Base-by-base conservation (phyloP, 2,329 filamentous ascomycete genomes). In the Venturia aucupariae region DNA sequence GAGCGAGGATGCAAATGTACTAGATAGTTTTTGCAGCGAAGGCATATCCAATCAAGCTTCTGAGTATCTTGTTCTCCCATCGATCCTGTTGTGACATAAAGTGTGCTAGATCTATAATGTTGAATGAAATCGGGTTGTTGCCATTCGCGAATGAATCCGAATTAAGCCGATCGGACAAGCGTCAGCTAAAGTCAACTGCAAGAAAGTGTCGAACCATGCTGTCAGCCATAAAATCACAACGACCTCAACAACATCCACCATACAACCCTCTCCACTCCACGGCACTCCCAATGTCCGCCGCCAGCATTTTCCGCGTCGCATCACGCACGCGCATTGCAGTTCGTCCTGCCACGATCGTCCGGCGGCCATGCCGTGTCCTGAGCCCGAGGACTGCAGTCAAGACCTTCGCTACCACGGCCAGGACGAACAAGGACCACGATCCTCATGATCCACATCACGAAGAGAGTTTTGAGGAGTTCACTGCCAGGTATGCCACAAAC, bases 381-480 rank as follows among this genome's bases (percentile, higher is more conserved):
- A 44, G 22, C 24, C 62, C 46, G 51, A 64, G n/a, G 44, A 57
- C 27, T 27, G 62, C 48, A 38, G 61, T 62, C 30, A 42, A 46
- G n/a, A 62, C 15, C 55, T 64, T 64, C 38, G 35, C 63, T 5
- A 38, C 39, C 38, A 57, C 51, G 10, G 35, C 42, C 42, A 57
- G 62, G 51, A 63, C 42, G 62, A 38, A 46, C 22, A 38, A 48
- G 15, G 63, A 42, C 32, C 27, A 32, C 17, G 54, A 54, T 30
- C 24, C 62, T 7, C 32, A 35, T 54, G 61, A 62, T 27, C 61
- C 61, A 48, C 63, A 64, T 44, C 42, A 61, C 75, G 94, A 99
- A 80, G 94, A 99, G 87, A 96, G 90, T 74, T 99, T 96, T 73
- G 94, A 99, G 84, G 92, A 97, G 83, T 99, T 99, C 81, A 92